Evolutionary conservation across 2,329 filamentous ascomycete species (phyloP), one percentile per base, ranked within the genome.

Genomic region (Cladosporium colombiae): DNA sequence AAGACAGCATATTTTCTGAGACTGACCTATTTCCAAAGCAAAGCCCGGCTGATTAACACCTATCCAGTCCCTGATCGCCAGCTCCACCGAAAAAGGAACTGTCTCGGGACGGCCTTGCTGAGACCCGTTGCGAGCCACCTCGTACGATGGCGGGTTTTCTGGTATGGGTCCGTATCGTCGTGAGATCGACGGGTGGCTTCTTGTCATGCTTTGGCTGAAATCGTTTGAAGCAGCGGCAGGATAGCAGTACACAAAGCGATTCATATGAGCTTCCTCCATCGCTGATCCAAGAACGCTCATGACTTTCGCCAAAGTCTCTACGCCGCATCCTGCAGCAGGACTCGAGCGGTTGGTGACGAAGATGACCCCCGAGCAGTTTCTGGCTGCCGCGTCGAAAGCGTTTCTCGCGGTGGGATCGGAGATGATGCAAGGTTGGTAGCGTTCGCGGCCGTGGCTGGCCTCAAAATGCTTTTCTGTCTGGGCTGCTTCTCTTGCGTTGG

Each of bases 221-320:
- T 40, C 55, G 55, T 16, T 14, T 3, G 53, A 21, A 57, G 55
- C 33, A 37, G 55, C n/a, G 2, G 77, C 74, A 13, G 70, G 77
- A 58, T 78, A 81, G 5, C 79, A 81, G 58, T 75, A 78, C 5
- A 82, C 79, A 44, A 82, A 77, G 7, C 81, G 72, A 53, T 78
- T 78, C 21, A 84, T 69, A 0, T 73, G 75, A 0, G 78, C 71
- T 14, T 80, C 75, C 23, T 74, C 77, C 0, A 75, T 70, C 0
- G 80, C 79, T 1, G 82, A 76, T 3, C 77, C 71, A 0, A 84
- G 73, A 3, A 79, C 77, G 37, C 78, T 78, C 6, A 76, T 69
- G 0, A 76, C 70, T 14, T 66, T 67, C 0, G 71, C 68, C 5
- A 82, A 72, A 0, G 71, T 74, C 4, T 81, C 66, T 7, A 79